Evolutionary conservation across 192 early-diverging fungal species (phyloP).

Genomic region (Obelidium mucronatum): DNA sequence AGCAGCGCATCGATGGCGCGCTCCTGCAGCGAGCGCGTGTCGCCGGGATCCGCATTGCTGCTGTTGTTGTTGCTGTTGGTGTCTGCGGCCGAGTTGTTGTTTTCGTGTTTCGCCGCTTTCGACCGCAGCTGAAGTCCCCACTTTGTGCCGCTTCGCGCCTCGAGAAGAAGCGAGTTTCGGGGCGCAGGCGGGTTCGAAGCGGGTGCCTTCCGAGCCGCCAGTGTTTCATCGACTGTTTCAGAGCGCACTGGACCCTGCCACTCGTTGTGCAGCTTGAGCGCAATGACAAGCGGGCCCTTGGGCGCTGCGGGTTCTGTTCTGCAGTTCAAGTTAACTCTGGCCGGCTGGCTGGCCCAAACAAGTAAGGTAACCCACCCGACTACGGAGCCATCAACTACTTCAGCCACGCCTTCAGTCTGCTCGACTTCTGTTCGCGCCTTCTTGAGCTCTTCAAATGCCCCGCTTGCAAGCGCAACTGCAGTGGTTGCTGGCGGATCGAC

Average conservation of each 20-base stretch:
- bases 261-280: slow-evolving; percentile 45
- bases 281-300: slow-evolving; percentile 48
- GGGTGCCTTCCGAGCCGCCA: not conserved
- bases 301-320: not conserved
- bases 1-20: slow-evolving; percentile 40
- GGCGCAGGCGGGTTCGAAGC: not conserved
- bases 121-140: slow-evolving; percentile 45
- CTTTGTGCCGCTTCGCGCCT: not conserved
- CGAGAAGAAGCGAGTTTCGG: not conserved
- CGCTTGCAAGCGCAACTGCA: not conserved
- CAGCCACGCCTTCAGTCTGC: not conserved
- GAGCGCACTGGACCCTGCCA: slow-evolving; percentile 27
- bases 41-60: slow-evolving; percentile 3
- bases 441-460: no score
- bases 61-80: not conserved
- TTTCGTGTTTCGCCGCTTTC: not conserved
- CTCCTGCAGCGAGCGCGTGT: slow-evolving; percentile 36
- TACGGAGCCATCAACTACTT: not conserved
- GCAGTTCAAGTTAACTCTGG: not conserved
- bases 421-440: not conserved
- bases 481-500: not conserved
- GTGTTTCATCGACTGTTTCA: not conserved
- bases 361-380: not conserved
- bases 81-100: not conserved
- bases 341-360: not conserved